phyloP scores from a whole-genome alignment of 1,284 basidiomycete genomes.

The Austroboletus niveus region DNA sequence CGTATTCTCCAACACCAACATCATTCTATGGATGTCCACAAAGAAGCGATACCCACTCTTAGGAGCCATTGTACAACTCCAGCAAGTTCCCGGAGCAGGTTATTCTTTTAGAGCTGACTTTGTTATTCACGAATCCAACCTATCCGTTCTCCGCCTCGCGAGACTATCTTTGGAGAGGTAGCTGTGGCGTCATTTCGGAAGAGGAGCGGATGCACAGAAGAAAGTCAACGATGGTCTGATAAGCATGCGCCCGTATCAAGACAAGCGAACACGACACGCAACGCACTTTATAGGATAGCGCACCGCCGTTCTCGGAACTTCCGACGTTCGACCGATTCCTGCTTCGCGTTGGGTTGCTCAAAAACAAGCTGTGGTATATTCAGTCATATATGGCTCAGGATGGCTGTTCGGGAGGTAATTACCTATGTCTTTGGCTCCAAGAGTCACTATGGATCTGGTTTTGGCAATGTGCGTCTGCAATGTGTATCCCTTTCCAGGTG shows the following conservation, averaged over 20 bases:
- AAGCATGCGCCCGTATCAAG: too few relatives aligned
- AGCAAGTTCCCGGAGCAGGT: too few relatives aligned
- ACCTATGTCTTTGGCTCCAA: background rate
- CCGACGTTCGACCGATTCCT: too few relatives aligned
- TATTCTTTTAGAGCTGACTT: constrained; percentile 3
- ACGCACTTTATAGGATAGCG: too few relatives aligned
- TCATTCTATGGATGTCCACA: constrained; percentile 18
- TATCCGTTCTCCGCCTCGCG: constrained; percentile 8
- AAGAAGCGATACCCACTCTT: constrained; percentile 22
- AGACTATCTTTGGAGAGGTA: constrained; percentile 10
- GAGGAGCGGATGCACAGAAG: too few relatives aligned
- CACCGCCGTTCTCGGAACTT: too few relatives aligned
- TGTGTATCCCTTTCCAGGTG: background rate
- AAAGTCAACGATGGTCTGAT: too few relatives aligned
- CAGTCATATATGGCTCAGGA: too few relatives aligned
- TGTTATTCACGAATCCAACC: constrained; percentile 17
- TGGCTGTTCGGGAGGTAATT: too few relatives aligned
- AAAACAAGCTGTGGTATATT: constrained; percentile 32
- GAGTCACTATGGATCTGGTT: too few relatives aligned
- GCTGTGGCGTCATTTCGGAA: background rate
- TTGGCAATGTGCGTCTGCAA: background rate
- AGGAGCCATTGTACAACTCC: constrained; percentile 9
- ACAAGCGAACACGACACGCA: too few relatives aligned
- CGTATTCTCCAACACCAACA: constrained; percentile 5
- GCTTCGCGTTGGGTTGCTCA: too few relatives aligned